phyloP scores from a whole-genome alignment of 306 rosid species.

The Malus asiatica region DNA sequence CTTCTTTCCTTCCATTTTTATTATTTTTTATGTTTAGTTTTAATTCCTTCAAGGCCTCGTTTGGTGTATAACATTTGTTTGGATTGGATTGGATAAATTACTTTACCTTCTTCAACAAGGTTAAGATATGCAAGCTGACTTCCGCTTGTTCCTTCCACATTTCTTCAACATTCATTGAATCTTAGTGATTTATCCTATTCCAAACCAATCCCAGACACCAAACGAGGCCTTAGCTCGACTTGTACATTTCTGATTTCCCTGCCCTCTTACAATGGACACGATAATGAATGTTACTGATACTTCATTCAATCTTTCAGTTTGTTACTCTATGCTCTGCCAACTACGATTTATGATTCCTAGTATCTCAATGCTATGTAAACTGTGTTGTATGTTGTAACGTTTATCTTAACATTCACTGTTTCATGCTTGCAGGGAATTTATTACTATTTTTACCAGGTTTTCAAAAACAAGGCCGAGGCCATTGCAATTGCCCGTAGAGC shows the following conservation, averaged over 20 bases:
- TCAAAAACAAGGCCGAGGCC: conserved; percentile 77
- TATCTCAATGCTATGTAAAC: background rate
- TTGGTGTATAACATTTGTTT: background rate
- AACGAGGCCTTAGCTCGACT: background rate
- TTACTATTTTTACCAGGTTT: conserved; percentile 77
- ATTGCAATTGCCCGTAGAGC: conserved; percentile 56
- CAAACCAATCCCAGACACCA: background rate
- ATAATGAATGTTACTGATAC: background rate
- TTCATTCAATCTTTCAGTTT: background rate
- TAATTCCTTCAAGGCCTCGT: too few species aligned
- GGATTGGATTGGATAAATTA: background rate
- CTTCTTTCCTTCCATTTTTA: background rate
- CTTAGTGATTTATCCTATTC: too few species aligned
- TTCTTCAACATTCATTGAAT: too few species aligned
- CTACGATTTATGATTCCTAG: background rate
- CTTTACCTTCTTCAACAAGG: too few species aligned
- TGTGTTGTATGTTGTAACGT: background rate
- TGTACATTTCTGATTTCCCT: too few species aligned
- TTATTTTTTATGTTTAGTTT: background rate
- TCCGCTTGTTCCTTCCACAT: too few species aligned
- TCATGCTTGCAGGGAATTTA: conserved; percentile 57
- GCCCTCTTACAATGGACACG: background rate
- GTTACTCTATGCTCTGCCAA: too few species aligned
- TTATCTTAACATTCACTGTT: background rate
- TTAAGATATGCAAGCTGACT: too few species aligned